phyloP scores from a whole-genome alignment of 257 asterid species.

The Galeopsis tetrahit region DNA sequence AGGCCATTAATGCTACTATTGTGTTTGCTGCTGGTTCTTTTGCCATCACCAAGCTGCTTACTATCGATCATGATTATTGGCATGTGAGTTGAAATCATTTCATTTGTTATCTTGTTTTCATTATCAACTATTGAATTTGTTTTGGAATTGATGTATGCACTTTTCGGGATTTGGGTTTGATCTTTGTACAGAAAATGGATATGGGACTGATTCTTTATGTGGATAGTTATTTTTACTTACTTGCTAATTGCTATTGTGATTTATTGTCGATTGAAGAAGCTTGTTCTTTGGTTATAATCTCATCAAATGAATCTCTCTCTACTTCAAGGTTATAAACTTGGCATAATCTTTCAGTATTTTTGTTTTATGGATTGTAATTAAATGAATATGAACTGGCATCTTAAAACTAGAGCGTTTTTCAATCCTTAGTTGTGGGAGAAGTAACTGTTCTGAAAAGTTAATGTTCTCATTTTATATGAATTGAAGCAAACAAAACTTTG shows the following conservation, averaged over 20 bases:
- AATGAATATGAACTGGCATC: background rate
- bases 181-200: background rate
- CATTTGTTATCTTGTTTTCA: background rate
- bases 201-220: background rate
- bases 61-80: slow-evolving; percentile 82
- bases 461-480: background rate
- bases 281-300: slow-evolving; percentile 9
- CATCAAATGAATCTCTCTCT: background rate
- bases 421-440: background rate
- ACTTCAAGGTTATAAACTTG: background rate
- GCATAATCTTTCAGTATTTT: slow-evolving; percentile 7
- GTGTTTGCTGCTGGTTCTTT: slow-evolving; percentile 81
- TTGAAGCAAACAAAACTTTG: background rate
- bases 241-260: background rate
- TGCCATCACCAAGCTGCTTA: slow-evolving; percentile 78
- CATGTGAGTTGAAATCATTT: slow-evolving; percentile 58
- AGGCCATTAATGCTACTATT: slow-evolving; percentile 74
- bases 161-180: background rate
- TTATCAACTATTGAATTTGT: background rate
- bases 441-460: background rate
- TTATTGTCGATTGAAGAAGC: background rate
- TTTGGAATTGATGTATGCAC: background rate
- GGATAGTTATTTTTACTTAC: background rate
- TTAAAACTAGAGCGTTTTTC: background rate
- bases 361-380: background rate